These are phyloP conservation scores for Mrakia hoshinonis DNA, from an alignment of 768 basidiomycete genomes.

Conservation along the genomic window DNA sequence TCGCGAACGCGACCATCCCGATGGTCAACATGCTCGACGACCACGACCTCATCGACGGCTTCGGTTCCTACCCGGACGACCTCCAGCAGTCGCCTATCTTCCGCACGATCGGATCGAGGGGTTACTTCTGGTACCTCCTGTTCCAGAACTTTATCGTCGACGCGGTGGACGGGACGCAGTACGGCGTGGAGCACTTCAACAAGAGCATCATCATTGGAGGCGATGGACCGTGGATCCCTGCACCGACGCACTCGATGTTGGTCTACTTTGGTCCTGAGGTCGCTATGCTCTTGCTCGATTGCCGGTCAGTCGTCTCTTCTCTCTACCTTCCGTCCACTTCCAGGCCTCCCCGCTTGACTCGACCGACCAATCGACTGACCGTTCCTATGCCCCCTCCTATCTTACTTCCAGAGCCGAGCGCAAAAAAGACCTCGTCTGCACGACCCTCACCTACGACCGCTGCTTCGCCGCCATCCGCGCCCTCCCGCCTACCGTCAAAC, in stretches of 20 bases:
- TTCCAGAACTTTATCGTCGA: constrained; percentile 82
- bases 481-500: constrained; percentile 62
- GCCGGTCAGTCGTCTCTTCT: constrained; percentile 50
- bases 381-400: background rate
- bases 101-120: constrained; percentile 66
- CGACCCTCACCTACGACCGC: constrained; percentile 59
- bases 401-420: constrained; percentile 64
- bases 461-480: constrained; percentile 56
- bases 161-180: constrained; percentile 61
- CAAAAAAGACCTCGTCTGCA: constrained; percentile 70
- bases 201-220: constrained; percentile 67
- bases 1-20: constrained; percentile 83
- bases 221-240: constrained; percentile 60
- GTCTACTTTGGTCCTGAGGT: constrained; percentile 46
- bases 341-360: background rate
- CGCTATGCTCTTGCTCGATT: constrained; percentile 67
- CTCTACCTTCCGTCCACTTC: background rate
- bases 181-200: constrained; percentile 56
- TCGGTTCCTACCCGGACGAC: constrained; percentile 49
- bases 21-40: constrained; percentile 37
- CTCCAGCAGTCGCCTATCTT: constrained; percentile 67
- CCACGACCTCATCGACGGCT: constrained; percentile 48
- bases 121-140: constrained; percentile 84
- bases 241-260: constrained; percentile 77
- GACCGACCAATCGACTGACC: background rate